Conservation (phyloP, 2,329 filamentous ascomycete species). For the Gaeumannomyces sp. region DNA sequence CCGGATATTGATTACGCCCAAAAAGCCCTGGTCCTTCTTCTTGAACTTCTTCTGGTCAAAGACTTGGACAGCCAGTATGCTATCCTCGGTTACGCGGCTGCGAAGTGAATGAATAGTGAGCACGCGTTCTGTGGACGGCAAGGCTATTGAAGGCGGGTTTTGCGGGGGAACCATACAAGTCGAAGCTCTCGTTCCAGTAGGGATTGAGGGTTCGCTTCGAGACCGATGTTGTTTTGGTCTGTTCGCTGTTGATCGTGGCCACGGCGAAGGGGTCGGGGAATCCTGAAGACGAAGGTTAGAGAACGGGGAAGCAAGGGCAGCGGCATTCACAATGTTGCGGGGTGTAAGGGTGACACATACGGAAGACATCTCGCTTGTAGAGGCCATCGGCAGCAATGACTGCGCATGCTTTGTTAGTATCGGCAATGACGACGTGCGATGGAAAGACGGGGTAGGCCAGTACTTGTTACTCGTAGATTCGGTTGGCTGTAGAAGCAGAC, state of each 20-base stretch:
- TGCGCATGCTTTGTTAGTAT: slow-evolving; percentile 41
- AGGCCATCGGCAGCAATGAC: slow-evolving; percentile 98
- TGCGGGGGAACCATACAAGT: slow-evolving; percentile 62
- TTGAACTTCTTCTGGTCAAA: slow-evolving; percentile 99
- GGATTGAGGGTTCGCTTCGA: slow-evolving; percentile 97
- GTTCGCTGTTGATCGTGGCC: slow-evolving; percentile 93
- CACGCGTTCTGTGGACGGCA: background rate
- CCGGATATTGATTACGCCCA: slow-evolving; percentile 95
- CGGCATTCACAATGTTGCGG: slow-evolving; percentile 1
- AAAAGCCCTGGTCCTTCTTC: slow-evolving; percentile 99
- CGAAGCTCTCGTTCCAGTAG: slow-evolving; percentile 99
- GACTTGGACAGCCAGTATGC: slow-evolving; percentile 94
- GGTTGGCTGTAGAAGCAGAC: slow-evolving; percentile 50
- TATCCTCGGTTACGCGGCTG: slow-evolving; percentile 88
- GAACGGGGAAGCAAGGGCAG: background rate
- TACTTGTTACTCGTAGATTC: slow-evolving; percentile 92
- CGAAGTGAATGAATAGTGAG: slow-evolving; percentile 3
- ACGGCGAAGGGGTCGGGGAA: slow-evolving; percentile 98
- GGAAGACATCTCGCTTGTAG: slow-evolving; percentile 98
- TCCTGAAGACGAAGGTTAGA: slow-evolving; percentile 47
- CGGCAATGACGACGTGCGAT: slow-evolving; percentile 5
- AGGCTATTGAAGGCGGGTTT: background rate
- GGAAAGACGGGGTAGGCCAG: slow-evolving; percentile 26
- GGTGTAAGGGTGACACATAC: slow-evolving; percentile 50
- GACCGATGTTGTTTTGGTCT: slow-evolving; percentile 95